Conservation (phyloP, 768 basidiomycete genomes). For the Boletus fagicola region DNA sequence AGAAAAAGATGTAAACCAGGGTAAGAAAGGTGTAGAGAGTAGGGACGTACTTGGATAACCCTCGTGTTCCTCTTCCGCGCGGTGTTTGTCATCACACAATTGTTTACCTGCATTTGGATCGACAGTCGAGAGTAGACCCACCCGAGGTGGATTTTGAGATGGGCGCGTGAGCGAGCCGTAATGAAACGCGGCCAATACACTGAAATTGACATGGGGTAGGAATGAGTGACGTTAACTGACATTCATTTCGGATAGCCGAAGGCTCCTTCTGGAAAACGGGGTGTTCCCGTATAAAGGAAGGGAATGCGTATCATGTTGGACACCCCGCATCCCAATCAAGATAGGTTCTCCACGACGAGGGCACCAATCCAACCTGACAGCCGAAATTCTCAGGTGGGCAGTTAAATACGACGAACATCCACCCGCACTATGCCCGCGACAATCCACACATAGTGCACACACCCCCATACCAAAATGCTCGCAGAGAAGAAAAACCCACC, state of each 20-base stretch:
- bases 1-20: not conserved
- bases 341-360: not conserved
- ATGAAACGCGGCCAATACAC: conserved; percentile 65
- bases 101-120: conserved; percentile 48
- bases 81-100: conserved; percentile 36
- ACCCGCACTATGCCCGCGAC: conserved; percentile 10
- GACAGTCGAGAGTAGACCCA: conserved; percentile 73
- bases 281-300: not conserved
- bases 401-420: not conserved
- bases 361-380: not conserved
- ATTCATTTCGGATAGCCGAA: conserved; percentile 15
- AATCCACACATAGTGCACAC: not conserved
- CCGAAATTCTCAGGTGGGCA: not conserved
- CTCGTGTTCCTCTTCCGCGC: conserved; percentile 31
- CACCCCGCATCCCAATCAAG: conserved; percentile 4
- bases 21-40: not conserved
- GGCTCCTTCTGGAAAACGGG: conserved; percentile 10
- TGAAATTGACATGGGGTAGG: conserved; percentile 23
- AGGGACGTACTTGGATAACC: conserved; percentile 31
- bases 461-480: not conserved
- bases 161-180: conserved; percentile 72
- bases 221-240: not conserved
- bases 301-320: not conserved
- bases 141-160: conserved; percentile 61
- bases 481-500: conserved; percentile 21